Evolutionary conservation across 345 rosid species (phyloP).

Genomic region (Salix brachista): DNA sequence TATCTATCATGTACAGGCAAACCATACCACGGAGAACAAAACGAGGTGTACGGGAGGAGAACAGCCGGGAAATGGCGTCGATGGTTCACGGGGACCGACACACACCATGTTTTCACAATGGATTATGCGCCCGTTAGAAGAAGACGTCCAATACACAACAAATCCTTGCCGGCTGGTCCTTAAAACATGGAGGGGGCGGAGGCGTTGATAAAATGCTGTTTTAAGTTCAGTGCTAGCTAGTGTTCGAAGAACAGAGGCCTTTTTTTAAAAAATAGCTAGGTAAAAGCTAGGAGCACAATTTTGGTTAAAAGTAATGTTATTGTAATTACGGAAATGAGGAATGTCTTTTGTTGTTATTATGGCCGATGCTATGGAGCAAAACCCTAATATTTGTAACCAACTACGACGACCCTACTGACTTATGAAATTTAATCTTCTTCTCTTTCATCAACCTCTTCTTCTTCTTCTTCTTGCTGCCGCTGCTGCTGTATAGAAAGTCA

Average conservation of each 20-base stretch:
- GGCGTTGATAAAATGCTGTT: neutral
- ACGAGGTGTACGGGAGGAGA: slow-evolving; percentile 19
- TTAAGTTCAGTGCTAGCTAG: no score
- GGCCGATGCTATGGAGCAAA: slow-evolving; percentile 41
- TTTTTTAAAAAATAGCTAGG: neutral
- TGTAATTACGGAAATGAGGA: slow-evolving; percentile 30
- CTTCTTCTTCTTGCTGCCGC: no score
- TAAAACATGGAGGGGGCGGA: slow-evolving; percentile 15
- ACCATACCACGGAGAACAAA: slow-evolving; percentile 19
- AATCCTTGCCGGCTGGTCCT: slow-evolving; percentile 55
- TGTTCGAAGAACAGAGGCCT: neutral
- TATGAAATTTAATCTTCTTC: neutral
- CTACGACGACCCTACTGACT: neutral
- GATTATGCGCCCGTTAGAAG: slow-evolving; percentile 63
- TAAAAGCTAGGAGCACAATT: neutral
- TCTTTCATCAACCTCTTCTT: neutral
- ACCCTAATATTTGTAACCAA: slow-evolving; percentile 24
- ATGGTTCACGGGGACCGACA: slow-evolving; percentile 31
- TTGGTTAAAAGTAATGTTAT: slow-evolving; percentile 24
- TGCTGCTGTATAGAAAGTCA: neutral
- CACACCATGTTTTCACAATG: slow-evolving; percentile 53
- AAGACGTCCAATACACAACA: slow-evolving; percentile 79
- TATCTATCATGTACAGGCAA: slow-evolving; percentile 28
- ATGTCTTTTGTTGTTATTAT: slow-evolving; percentile 17
- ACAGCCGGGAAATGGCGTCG: slow-evolving; percentile 25